A percentile compares a stretch with the other conserved stretches of the same genome.
Conservation (phyloP, 495 filamentous ascomycete species). For the Penicillium mononematosum region DNA sequence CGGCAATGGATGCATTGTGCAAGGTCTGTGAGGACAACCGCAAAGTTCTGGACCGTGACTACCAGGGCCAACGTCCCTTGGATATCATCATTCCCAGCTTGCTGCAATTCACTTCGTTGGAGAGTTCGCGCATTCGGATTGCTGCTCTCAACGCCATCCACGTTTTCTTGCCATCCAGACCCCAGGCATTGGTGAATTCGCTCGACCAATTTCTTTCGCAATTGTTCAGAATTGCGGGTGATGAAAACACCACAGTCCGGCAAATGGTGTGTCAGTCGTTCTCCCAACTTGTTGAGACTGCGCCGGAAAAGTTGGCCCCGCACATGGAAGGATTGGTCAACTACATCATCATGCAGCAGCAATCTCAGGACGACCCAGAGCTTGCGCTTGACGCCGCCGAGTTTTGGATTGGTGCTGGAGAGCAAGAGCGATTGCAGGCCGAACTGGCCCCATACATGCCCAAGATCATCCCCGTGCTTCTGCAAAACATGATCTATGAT, state of each 20-base stretch:
- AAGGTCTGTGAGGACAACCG: conserved; percentile 98
- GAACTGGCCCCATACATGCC: conserved; percentile 72
- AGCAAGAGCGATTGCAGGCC: conserved; percentile 73
- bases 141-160: conserved; percentile 82
- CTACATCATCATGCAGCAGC: conserved; percentile 89
- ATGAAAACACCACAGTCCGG: conserved; percentile 73
- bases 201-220: conserved; percentile 78
- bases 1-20: conserved; percentile 84
- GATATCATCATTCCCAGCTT: conserved; percentile 89
- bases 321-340: conserved; percentile 87
- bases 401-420: conserved; percentile 94
- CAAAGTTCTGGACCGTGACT: conserved; percentile 79
- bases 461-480: conserved; percentile 85
- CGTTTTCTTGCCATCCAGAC: conserved; percentile 80
- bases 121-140: conserved; percentile 70
- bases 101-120: conserved; percentile 76
- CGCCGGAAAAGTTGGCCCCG: conserved; percentile 84
- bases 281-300: conserved; percentile 85
- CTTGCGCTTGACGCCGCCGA: conserved; percentile 93
- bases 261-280: conserved; percentile 92
- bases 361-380: conserved; percentile 79
- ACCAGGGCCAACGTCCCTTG: conserved; percentile 80
- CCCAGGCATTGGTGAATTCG: conserved; percentile 69
- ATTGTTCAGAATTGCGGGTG: conserved; percentile 76
- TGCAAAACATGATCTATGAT: conserved; percentile 95